Base-by-base conservation (phyloP, 2,329 filamentous ascomycete species). In the Ophiostoma sp. region DNA sequence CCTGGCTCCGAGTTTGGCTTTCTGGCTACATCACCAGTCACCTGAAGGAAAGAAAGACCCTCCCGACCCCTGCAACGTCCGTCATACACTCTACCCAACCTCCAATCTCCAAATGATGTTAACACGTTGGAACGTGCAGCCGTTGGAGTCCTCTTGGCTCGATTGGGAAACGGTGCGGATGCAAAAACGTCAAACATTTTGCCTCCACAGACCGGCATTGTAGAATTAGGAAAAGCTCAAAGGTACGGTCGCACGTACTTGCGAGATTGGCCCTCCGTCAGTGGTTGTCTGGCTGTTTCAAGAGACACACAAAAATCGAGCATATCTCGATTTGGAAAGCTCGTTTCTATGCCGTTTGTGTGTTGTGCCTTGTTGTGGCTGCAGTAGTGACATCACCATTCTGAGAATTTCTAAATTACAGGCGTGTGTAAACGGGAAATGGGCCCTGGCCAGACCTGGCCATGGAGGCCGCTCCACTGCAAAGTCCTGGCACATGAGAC, bases 381-480 rank as follows among this genome's bases (percentile, higher is more conserved):
- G 50, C 68, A 57, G 48, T 25, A n/a, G 50, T 70, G 68, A 70
- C 68, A 70, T 70, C 68, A 70, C 68, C 68, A 70, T 57, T 57
- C n/a, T 28, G 22, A 42, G 6, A 12, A 9, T 42, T 42, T 42
- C 39, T 19, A 17, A 45, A 52, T 33, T 4, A 36, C 45, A 33
- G 28, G 28, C 45, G 25, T 15, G 9, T 36, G 7, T 3, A 36
- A 36, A 36, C 4, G 33, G 33, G 33, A 8, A 8, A 8, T 36
- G 33, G n/a, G n/a, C n/a, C 19, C 28, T 36, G 19, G 66, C n/a
- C 9, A 28, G 36, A 39, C 33, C 61, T 19, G 22, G 63, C 63
- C 63, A 33, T 19, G 28, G 19, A 33, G 45, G 45, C 45, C 17
- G 45, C 66, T 45, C 45, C 66, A 68, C 64, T n/a, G 22, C 8